Evolutionary conservation across 2,329 filamentous ascomycete genomes (phyloP).

Genomic region (Fusarium domesticum): DNA sequence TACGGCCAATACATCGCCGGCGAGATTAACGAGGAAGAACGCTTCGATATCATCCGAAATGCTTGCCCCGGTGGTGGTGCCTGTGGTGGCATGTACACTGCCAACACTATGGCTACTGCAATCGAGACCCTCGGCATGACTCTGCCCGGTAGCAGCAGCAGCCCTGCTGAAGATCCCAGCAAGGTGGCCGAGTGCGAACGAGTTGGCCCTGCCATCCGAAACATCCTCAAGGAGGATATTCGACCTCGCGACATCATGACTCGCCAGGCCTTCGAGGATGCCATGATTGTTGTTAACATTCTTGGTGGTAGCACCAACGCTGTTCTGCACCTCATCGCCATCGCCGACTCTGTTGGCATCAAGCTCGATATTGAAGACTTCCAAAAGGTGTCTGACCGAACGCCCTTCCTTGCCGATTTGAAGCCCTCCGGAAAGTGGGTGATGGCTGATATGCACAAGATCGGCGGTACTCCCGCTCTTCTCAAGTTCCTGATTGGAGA

Average conservation of each 20-base stretch:
- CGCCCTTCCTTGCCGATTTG: constrained; percentile 75
- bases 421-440: constrained; percentile 86
- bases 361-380: constrained; percentile 84
- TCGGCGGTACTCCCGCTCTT: constrained; percentile 82
- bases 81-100: constrained; percentile 87
- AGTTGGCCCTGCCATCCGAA: constrained; percentile 71
- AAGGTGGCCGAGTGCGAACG: constrained; percentile 72
- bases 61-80: constrained; percentile 69
- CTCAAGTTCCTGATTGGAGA: constrained; percentile 85
- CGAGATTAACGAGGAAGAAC: constrained; percentile 84
- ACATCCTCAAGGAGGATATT: constrained; percentile 72
- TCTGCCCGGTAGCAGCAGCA: constrained; percentile 77
- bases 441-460: constrained; percentile 79
- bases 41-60: constrained; percentile 91
- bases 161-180: constrained; percentile 68
- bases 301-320: constrained; percentile 84
- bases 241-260: constrained; percentile 76
- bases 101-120: constrained; percentile 89
- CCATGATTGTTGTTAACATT: constrained; percentile 79
- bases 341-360: constrained; percentile 76
- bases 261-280: constrained; percentile 77
- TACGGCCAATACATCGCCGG: constrained; percentile 94
- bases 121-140: constrained; percentile 90
- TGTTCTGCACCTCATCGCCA: constrained; percentile 79
- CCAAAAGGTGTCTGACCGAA: constrained; percentile 75